Percentiles rank a stretch among this genome's conserved stretches.
Conservation (phyloP, 108 stramenopile species). For the Fragilaria radians region DNA sequence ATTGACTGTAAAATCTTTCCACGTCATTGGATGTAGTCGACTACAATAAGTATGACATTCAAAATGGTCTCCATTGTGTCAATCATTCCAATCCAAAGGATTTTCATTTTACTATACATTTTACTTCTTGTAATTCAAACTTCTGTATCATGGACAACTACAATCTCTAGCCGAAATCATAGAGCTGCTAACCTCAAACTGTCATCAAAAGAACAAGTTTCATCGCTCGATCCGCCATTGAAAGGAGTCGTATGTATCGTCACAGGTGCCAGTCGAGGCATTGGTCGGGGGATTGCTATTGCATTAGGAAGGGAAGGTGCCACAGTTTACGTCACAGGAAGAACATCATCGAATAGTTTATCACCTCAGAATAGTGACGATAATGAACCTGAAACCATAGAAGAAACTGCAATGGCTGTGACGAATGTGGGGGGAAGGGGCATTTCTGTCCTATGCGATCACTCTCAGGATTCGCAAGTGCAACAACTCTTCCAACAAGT, state of each 20-base stretch:
- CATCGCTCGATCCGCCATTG: too few relatives aligned
- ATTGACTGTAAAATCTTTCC: too few relatives aligned
- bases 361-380: neutral
- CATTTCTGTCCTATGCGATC: constrained; percentile 42
- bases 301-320: constrained; percentile 57
- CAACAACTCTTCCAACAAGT: constrained; percentile 26
- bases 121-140: too few relatives aligned
- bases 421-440: constrained; percentile 37
- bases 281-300: constrained; percentile 76
- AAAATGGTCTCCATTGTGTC: too few relatives aligned
- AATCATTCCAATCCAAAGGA: too few relatives aligned
- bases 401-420: constrained; percentile 47
- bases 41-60: too few relatives aligned
- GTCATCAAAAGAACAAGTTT: too few relatives aligned
- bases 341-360: constrained; percentile 10
- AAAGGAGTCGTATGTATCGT: constrained; percentile 41
- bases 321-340: constrained; percentile 48
- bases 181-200: too few relatives aligned
- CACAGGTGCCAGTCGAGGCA: constrained; percentile 62
- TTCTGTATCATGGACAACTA: too few relatives aligned
- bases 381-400: constrained; percentile 34
- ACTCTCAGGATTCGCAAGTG: constrained; percentile 39
- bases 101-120: too few relatives aligned
- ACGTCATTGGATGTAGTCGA: too few relatives aligned
- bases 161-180: too few relatives aligned